Evolutionary conservation across 768 basidiomycete genomes (phyloP).

Genomic region (Rhodotorula kratochvilovae): DNA sequence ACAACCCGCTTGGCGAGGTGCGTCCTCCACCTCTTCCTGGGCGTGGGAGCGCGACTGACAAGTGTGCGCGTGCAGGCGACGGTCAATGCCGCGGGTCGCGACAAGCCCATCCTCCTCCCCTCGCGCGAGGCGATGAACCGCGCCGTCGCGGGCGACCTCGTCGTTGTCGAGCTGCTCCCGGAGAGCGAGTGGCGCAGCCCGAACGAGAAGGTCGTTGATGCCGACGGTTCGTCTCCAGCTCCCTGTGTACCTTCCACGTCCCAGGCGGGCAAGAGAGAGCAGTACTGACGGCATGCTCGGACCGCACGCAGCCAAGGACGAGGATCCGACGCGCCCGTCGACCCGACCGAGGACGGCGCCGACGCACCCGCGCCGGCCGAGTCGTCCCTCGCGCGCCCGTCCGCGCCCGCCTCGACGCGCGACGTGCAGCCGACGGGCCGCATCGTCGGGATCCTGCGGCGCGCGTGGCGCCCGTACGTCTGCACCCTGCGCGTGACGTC

Average conservation of each 20-base stretch:
- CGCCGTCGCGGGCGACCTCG: constrained; percentile 85
- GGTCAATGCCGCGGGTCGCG: constrained; percentile 67
- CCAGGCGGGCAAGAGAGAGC: background rate
- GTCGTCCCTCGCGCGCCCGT: background rate
- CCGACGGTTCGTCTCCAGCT: constrained; percentile 62
- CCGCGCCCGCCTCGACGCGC: constrained; percentile 52
- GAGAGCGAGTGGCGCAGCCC: constrained; percentile 89
- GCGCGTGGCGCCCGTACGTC: constrained; percentile 93
- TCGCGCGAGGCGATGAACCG: constrained; percentile 94
- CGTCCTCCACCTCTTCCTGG: constrained; percentile 29
- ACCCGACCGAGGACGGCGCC: constrained; percentile 11
- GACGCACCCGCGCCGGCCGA: background rate
- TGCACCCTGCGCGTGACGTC: constrained; percentile 91
- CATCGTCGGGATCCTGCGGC: constrained; percentile 84
- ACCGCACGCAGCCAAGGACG: constrained; percentile 65
- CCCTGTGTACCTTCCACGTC: background rate
- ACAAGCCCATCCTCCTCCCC: constrained; percentile 73
- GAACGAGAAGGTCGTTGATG: constrained; percentile 86
- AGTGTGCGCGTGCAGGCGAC: constrained; percentile 57
- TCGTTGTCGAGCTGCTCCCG: constrained; percentile 80
- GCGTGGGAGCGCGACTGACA: background rate
- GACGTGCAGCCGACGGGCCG: constrained; percentile 86
- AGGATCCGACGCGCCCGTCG: constrained; percentile 12
- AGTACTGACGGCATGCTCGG: background rate
- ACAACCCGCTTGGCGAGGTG: constrained; percentile 84